Conservation (phyloP, 2,329 filamentous ascomycete genomes). For the Huntiella savannae region DNA sequence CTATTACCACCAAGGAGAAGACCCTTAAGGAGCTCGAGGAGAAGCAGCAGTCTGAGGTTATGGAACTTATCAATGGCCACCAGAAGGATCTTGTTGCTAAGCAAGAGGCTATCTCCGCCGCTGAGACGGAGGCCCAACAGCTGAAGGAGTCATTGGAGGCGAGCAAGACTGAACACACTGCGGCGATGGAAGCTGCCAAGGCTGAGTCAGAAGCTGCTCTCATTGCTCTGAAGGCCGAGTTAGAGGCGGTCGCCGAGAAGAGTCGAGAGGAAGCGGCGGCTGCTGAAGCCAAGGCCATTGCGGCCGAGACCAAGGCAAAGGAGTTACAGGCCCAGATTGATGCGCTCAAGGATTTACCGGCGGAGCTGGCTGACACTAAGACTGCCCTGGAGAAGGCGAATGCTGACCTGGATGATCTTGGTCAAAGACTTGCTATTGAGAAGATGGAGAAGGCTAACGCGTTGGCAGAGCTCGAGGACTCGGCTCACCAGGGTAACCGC, state of each 20-base stretch:
- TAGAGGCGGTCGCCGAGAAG: constrained; percentile 6
- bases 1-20: constrained; percentile 15
- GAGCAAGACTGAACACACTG: constrained; percentile 4
- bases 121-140: constrained; percentile 17
- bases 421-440: constrained; percentile 34
- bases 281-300: constrained; percentile 20
- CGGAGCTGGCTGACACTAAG: constrained; percentile 4
- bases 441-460: constrained; percentile 42
- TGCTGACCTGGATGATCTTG: constrained; percentile 28
- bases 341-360: constrained; percentile 26
- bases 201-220: constrained; percentile 15
- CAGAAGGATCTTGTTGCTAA: constrained; percentile 10
- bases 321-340: constrained; percentile 35
- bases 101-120: constrained; percentile 19
- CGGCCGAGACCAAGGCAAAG: constrained; percentile 18
- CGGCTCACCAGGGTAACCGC: constrained; percentile 30
- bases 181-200: constrained; percentile 13
- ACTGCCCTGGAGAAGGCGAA: constrained; percentile 9
- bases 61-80: constrained; percentile 7
- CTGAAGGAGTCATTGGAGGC: constrained; percentile 13
- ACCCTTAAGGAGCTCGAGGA: constrained; percentile 11
- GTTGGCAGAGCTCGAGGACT: constrained; percentile 38
- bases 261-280: constrained; percentile 13
- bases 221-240: constrained; percentile 13
- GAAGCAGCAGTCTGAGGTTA: constrained; percentile 8